Evolutionary conservation across 352 stramenopile genomes (phyloP).

Genomic region (Pythium vanterpoolii): DNA sequence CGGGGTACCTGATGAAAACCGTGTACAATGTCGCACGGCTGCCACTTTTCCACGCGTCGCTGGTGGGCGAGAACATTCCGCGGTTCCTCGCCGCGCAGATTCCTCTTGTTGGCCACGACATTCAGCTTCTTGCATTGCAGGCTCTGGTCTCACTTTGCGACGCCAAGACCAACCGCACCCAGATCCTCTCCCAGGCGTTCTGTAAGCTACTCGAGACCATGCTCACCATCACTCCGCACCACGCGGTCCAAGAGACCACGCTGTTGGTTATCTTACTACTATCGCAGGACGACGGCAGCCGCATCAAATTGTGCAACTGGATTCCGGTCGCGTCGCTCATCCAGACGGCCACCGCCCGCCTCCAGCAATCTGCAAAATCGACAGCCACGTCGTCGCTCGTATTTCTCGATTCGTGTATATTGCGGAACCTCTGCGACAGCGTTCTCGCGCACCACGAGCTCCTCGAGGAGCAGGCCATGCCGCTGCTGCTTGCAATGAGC

Average conservation of each 20-base stretch:
- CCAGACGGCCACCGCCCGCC: slow-evolving; percentile 5
- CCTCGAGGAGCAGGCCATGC: slow-evolving; percentile 51
- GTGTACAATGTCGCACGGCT: slow-evolving; percentile 66
- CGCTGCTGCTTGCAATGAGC: slow-evolving; percentile 58
- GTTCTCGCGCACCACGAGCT: slow-evolving; percentile 73
- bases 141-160: slow-evolving; percentile 54
- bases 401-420: slow-evolving; percentile 62
- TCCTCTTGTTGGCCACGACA: slow-evolving; percentile 28
- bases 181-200: slow-evolving; percentile 47
- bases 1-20: slow-evolving; percentile 58
- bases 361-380: background rate
- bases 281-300: slow-evolving; percentile 57
- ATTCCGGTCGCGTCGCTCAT: slow-evolving; percentile 45
- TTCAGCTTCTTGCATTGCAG: slow-evolving; percentile 46
- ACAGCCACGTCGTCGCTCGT: slow-evolving; percentile 22
- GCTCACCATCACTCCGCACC: slow-evolving; percentile 31
- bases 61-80: slow-evolving; percentile 65
- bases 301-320: slow-evolving; percentile 74
- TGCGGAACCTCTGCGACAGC: slow-evolving; percentile 72
- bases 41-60: slow-evolving; percentile 46
- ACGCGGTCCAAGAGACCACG: slow-evolving; percentile 53
- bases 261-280: slow-evolving; percentile 50
- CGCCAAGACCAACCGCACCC: slow-evolving; percentile 37
- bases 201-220: slow-evolving; percentile 51
- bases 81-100: slow-evolving; percentile 53